Conservation (phyloP, 208 protist species). For the Crithidia sp. region DNA sequence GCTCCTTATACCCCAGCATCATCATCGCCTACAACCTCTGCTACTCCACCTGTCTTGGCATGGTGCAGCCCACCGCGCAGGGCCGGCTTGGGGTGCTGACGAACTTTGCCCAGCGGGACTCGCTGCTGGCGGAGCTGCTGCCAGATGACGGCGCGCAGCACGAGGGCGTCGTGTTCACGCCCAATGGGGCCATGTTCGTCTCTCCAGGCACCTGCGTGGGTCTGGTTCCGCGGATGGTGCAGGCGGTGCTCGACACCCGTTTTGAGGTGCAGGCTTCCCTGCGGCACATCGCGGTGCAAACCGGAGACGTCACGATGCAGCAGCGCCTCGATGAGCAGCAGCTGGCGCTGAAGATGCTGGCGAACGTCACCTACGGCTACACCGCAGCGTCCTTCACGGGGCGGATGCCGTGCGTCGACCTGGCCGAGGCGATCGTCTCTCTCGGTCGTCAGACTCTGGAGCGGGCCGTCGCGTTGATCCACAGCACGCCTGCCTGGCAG, state of each 20-base stretch:
- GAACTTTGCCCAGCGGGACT: constrained; percentile 47
- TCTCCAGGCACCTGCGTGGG: constrained; percentile 54
- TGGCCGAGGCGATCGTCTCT: constrained; percentile 95
- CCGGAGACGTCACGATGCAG: constrained; percentile 52
- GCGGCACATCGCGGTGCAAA: constrained; percentile 60
- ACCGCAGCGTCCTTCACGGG: constrained; percentile 98
- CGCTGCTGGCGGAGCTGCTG: constrained; percentile 81
- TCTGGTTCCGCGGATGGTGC: constrained; percentile 80
- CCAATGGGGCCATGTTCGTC: constrained; percentile 86
- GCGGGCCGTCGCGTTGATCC: constrained; percentile 94
- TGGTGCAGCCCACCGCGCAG: constrained; percentile 48
- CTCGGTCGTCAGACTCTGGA: constrained; percentile 99
- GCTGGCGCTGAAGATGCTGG: constrained; percentile 98
- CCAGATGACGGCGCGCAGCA: constrained; percentile 39
- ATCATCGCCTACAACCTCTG: constrained; percentile 99
- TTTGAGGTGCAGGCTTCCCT: constrained; percentile 83
- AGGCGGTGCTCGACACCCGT: constrained; percentile 77
- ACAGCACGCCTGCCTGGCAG: constrained; percentile 94
- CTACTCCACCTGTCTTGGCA: constrained; percentile 93
- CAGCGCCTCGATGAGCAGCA: constrained; percentile 96
- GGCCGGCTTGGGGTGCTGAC: constrained; percentile 73
- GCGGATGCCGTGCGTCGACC: constrained; percentile 98
- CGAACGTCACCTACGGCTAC: constrained; percentile 99
- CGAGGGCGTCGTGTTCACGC: constrained; percentile 59
- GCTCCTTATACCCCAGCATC: constrained; percentile 99